Percentiles rank a stretch among this genome's conserved stretches.
Conservation (phyloP, 768 basidiomycete species). For the Tylopilus vinaceipallidus region DNA sequence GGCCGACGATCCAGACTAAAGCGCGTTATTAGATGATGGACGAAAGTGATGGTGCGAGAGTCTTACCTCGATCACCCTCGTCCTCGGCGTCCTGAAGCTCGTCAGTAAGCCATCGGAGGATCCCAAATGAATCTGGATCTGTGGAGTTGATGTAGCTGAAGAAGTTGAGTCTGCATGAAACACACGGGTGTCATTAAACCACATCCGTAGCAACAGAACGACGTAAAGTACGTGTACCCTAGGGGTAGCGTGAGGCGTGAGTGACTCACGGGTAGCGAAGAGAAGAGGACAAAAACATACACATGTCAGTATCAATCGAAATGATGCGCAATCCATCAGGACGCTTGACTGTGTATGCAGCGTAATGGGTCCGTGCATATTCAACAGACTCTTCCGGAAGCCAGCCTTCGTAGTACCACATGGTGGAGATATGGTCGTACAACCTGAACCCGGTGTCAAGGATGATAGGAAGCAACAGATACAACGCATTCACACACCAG, state of each 20-base stretch:
- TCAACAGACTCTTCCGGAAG: conserved; percentile 35
- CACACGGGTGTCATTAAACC: not conserved
- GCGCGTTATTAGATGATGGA: no score
- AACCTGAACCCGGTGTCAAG: conserved; percentile 34
- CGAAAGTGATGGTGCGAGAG: no score
- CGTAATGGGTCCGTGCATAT: conserved; percentile 44
- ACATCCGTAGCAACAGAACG: not conserved
- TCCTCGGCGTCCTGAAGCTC: conserved; percentile 55
- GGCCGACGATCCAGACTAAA: conserved; percentile 52
- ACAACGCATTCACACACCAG: not conserved
- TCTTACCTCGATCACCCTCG: conserved; percentile 40
- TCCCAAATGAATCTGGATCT: conserved; percentile 45
- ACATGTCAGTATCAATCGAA: conserved; percentile 50
- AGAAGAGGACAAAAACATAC: conserved; percentile 31
- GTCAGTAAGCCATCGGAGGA: conserved; percentile 49
- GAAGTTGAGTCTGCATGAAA: conserved; percentile 37
- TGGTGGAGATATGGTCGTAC: conserved; percentile 44
- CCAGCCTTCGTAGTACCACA: conserved; percentile 50
- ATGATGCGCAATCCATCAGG: conserved; percentile 47
- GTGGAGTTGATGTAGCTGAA: conserved; percentile 50
- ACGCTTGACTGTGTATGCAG: conserved; percentile 45
- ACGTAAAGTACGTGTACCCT: conserved; percentile 35
- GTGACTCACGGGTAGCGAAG: not conserved
- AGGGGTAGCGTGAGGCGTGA: not conserved
- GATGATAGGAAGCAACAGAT: no score